phyloP scores from a whole-genome alignment of 768 basidiomycete species.

The Crepidotus variabilis region DNA sequence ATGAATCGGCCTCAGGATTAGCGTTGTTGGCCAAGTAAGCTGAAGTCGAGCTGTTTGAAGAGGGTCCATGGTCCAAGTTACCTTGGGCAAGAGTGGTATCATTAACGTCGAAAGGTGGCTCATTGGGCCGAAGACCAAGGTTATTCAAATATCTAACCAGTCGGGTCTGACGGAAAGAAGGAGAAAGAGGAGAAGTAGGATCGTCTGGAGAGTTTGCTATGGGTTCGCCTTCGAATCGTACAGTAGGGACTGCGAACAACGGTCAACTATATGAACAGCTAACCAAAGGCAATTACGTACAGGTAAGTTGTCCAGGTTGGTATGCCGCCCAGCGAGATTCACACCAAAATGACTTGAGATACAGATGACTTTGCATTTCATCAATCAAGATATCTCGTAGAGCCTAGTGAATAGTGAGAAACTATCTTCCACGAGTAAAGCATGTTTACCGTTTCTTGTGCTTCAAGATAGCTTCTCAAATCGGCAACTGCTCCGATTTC shows the following conservation, averaged over 20 bases:
- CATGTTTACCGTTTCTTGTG: slow-evolving; percentile 75
- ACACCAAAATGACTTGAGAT: slow-evolving; percentile 95
- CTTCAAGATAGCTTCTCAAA: slow-evolving; percentile 74
- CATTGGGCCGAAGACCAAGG: slow-evolving; percentile 70
- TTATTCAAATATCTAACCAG: slow-evolving; percentile 62
- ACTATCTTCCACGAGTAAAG: background rate
- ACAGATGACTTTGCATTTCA: slow-evolving; percentile 95
- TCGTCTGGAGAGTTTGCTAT: slow-evolving; percentile 25
- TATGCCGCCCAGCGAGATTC: slow-evolving; percentile 91
- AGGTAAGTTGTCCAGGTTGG: slow-evolving; percentile 66
- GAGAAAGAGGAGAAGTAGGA: slow-evolving; percentile 35
- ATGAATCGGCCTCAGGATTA: slow-evolving; percentile 92
- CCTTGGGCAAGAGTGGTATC: slow-evolving; percentile 31
- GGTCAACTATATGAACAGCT: background rate
- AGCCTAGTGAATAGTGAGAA: slow-evolving; percentile 45
- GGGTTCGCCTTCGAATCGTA: slow-evolving; percentile 59
- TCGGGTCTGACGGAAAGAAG: slow-evolving; percentile 40
- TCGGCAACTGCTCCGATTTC: slow-evolving; percentile 96
- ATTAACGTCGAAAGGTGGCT: slow-evolving; percentile 66
- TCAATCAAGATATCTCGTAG: slow-evolving; percentile 91
- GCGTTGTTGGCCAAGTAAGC: slow-evolving; percentile 18
- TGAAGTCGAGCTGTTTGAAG: slow-evolving; percentile 14
- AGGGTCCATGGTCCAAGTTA: background rate
- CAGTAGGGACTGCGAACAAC: slow-evolving; percentile 52
- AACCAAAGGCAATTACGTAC: slow-evolving; percentile 42